Conservation (phyloP, 306 rosid species). For the Gynostemma pentaphyllum region DNA sequence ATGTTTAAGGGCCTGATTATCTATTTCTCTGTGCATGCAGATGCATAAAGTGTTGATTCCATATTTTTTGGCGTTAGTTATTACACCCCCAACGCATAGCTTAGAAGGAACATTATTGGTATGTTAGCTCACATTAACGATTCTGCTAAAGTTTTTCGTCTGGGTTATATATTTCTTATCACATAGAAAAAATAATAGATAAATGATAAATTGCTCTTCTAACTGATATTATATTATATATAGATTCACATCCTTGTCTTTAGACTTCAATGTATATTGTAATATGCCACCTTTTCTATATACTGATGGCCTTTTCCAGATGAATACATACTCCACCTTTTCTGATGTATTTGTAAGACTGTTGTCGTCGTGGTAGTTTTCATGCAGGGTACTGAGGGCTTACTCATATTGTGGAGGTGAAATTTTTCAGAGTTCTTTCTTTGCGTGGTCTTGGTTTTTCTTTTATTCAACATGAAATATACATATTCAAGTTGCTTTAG, state of each 20-base stretch:
- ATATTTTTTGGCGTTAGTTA: conserved; percentile 51
- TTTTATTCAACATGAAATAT: neutral
- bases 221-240: neutral
- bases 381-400: neutral
- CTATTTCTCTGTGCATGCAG: conserved; percentile 29
- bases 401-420: neutral
- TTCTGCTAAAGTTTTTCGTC: neutral
- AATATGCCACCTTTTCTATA: neutral
- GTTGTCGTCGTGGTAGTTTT: neutral
- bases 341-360: neutral
- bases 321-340: neutral
- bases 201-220: neutral
- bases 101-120: conserved; percentile 95
- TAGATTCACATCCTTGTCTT: neutral
- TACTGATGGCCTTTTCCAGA: neutral
- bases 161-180: neutral
- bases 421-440: neutral
- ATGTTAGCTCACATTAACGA: conserved; percentile 14
- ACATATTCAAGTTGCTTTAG: neutral
- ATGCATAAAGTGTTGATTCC: conserved; percentile 83
- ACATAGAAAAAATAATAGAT: neutral
- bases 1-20: neutral
- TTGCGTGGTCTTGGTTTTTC: neutral
- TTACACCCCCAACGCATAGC: conserved; percentile 72
- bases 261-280: neutral